Evolutionary conservation across 768 basidiomycete genomes (phyloP), one percentile per base, ranked within the genome.

Genomic region (Pleurotus salmoneostramineus): DNA sequence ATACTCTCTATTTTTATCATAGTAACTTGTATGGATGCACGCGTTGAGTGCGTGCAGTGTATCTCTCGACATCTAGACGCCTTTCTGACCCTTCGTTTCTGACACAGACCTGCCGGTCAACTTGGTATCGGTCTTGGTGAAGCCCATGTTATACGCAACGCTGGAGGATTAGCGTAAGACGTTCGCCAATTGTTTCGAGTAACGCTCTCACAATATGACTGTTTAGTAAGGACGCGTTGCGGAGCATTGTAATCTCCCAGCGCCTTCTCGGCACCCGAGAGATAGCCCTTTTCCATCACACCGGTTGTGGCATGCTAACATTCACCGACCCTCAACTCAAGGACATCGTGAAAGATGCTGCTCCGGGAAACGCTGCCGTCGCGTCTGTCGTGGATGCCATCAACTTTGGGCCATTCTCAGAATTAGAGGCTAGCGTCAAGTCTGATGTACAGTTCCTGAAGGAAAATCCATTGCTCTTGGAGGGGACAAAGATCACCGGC

Each of bases 271-370:
- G 85, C 10, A 91, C 88, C 7, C 75, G 77, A 12, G 85, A 88
- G 70, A 80, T 89, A 52, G 80, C 84, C 3, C 72, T 91, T 50
- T 80, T 88, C 68, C 86, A 85, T 66, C 89, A 91, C 68, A 87
- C 84, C 1, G 84, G 78, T 48, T 89, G 88, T 64, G 88, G 88
- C 47, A 89, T 90, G 87, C 71, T 85, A 48, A 82, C 80, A 0
- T 88, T 89, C 72, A 76, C 71, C 4, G 77, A 77, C 31, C 69
- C 76, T 0, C 67, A 80, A 54, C 71, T 88, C 27, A 81, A 79
- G 52, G 63, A 69, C 14, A 69, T 81, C 50, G 75, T 88, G 62
- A 82, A 79, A 63, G 72, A 76, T 40, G 71, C 75, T 31, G 70
- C 74, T 42, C 76, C 78, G 12, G 71, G 64, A 5, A 67, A 74